Conservation (phyloP, 805 yeast genomes). For the Debaryomyces prosopidis region DNA sequence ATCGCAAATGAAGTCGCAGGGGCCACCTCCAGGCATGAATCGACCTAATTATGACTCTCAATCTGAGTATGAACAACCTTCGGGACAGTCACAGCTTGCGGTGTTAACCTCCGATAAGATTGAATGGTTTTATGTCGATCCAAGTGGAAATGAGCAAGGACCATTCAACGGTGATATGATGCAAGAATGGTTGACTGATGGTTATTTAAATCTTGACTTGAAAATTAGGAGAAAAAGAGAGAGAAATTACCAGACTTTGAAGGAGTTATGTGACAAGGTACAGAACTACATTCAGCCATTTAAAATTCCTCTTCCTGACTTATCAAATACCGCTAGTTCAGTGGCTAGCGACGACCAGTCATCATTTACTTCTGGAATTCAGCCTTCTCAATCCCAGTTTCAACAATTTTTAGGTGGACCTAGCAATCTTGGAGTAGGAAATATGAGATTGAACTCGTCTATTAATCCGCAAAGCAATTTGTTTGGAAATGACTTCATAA, state of each 20-base stretch:
- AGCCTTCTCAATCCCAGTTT: conserved; percentile 22
- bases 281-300: conserved; percentile 62
- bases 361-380: conserved; percentile 1
- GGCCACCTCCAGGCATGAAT: conserved; percentile 21
- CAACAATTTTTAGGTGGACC: conserved; percentile 25
- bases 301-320: conserved; percentile 51
- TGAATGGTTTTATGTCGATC: conserved; percentile 75
- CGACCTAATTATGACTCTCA: neutral
- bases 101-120: conserved; percentile 41
- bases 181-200: conserved; percentile 74
- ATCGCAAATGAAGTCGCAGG: conserved; percentile 1
- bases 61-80: neutral
- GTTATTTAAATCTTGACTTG: conserved; percentile 57
- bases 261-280: conserved; percentile 50
- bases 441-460: conserved; percentile 20
- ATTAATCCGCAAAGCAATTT: conserved; percentile 16
- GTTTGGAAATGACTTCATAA: conserved; percentile 25
- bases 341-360: neutral
- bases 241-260: conserved; percentile 47
- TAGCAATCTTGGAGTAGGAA: conserved; percentile 26
- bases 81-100: conserved; percentile 7
- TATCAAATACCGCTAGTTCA: neutral
- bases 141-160: conserved; percentile 71
- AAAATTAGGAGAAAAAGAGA: conserved; percentile 62
- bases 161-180: conserved; percentile 73